These are phyloP conservation scores for Umbilicus rupestris DNA, from an alignment of 164 flowering plant genomes.

Conservation along the genomic window DNA sequence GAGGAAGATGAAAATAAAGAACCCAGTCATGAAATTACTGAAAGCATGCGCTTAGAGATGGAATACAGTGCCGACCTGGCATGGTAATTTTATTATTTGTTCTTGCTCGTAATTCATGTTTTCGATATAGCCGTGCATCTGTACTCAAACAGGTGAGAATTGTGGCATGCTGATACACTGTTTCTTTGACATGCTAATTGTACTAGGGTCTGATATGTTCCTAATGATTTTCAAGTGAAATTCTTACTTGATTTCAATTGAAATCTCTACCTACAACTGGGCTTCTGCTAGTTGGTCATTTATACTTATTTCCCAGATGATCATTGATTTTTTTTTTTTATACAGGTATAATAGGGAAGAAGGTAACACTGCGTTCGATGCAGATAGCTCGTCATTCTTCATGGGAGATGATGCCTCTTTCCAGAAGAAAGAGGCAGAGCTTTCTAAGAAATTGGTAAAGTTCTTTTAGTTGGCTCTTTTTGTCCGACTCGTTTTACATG, in stretches of 20 bases:
- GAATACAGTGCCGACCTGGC: slow-evolving; percentile 90
- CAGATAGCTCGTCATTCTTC: slow-evolving; percentile 56
- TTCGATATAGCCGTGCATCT: not conserved
- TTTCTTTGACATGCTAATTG: not conserved
- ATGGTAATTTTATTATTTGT: slow-evolving; percentile 38
- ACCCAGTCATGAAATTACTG: slow-evolving; percentile 46
- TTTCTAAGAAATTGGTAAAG: slow-evolving; percentile 79
- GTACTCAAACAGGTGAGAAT: not conserved
- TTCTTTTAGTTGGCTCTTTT: not conserved
- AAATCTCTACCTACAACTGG: not conserved
- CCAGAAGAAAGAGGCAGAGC: slow-evolving; percentile 79
- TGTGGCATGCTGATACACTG: not conserved
- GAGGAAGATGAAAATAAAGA: slow-evolving; percentile 28
- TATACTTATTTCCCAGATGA: not conserved
- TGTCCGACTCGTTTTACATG: not conserved
- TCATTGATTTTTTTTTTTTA: not conserved
- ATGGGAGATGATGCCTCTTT: slow-evolving; percentile 77
- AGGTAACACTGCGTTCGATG: slow-evolving; percentile 59
- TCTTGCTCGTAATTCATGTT: not conserved
- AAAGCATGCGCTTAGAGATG: slow-evolving; percentile 82
- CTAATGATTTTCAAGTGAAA: not conserved
- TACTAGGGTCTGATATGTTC: not conserved
- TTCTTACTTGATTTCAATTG: not conserved
- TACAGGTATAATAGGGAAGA: slow-evolving; percentile 97
- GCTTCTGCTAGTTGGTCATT: not conserved